Percentiles rank a stretch among this genome's conserved stretches.
These are phyloP conservation scores for Tephrocybe rancida DNA, from an alignment of 768 basidiomycete genomes.

Conservation along the genomic window DNA sequence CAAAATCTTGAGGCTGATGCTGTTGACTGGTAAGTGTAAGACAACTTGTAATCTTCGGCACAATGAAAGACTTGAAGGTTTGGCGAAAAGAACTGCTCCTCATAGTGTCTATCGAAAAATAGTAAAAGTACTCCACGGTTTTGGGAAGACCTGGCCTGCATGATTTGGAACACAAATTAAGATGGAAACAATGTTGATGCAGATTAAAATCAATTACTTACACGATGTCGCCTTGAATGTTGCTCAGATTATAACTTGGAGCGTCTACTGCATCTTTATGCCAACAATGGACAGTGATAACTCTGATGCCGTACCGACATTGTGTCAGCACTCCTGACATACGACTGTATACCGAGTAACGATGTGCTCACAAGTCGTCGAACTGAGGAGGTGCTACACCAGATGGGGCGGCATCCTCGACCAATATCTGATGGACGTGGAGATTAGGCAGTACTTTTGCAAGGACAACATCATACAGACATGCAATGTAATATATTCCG, in stretches of 20 bases:
- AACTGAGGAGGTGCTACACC: too few species aligned
- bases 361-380: too few species aligned
- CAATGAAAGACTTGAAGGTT: not conserved
- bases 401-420: too few species aligned
- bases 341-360: too few species aligned
- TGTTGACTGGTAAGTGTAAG: slow-evolving; percentile 5
- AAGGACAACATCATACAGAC: too few species aligned
- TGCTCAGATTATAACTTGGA: slow-evolving; percentile 1
- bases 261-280: not conserved
- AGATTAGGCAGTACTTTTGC: too few species aligned
- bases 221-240: not conserved
- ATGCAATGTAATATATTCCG: too few species aligned
- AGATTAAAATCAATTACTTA: not conserved
- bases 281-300: too few species aligned
- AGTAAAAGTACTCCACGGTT: not conserved
- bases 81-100: not conserved
- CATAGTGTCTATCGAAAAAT: not conserved
- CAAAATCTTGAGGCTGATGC: slow-evolving; percentile 15
- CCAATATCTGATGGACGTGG: too few species aligned
- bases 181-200: not conserved
- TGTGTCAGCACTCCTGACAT: too few species aligned
- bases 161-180: too few species aligned
- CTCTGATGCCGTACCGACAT: too few species aligned
- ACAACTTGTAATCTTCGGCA: not conserved
- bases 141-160: not conserved